Percentiles rank a stretch among this genome's conserved stretches.
Evolutionary conservation across 441 rosid species (phyloP).

Genomic region (Hura crepitans): DNA sequence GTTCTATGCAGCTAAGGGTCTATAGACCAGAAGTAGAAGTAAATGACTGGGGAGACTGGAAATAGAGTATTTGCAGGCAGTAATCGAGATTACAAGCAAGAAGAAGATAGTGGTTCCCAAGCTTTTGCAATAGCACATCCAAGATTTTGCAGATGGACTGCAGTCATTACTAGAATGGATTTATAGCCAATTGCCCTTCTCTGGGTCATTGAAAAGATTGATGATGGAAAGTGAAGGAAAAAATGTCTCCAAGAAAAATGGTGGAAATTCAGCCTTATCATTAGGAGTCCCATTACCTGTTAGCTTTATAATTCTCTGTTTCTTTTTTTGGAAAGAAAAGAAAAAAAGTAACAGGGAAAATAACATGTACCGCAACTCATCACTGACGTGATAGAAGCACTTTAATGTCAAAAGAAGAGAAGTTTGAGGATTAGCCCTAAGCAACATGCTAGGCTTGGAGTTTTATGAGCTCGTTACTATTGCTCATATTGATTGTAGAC

Average conservation of each 20-base stretch:
- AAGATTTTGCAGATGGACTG: constrained; percentile 81
- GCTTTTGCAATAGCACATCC: constrained; percentile 84
- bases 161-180: constrained; percentile 86
- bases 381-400: neutral
- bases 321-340: neutral
- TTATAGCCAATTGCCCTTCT: constrained; percentile 69
- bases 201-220: constrained; percentile 53
- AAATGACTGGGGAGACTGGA: constrained; percentile 68
- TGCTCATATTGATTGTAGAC: neutral
- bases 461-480: neutral
- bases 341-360: neutral
- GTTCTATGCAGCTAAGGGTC: constrained; percentile 58
- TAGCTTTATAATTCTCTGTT: constrained; percentile 35
- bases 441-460: neutral
- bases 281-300: constrained; percentile 68
- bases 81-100: constrained; percentile 73
- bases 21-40: constrained; percentile 64
- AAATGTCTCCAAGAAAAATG: constrained; percentile 46
- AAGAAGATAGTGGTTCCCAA: constrained; percentile 72
- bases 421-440: neutral
- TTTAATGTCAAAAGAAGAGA: neutral
- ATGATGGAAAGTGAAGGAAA: constrained; percentile 64
- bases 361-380: neutral
- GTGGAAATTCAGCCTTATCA: constrained; percentile 74
- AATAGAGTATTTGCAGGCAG: constrained; percentile 73